Evolutionary conservation across 2,329 filamentous ascomycete genomes (phyloP).

Genomic region (Monilinia vaccinii-corymbosi): DNA sequence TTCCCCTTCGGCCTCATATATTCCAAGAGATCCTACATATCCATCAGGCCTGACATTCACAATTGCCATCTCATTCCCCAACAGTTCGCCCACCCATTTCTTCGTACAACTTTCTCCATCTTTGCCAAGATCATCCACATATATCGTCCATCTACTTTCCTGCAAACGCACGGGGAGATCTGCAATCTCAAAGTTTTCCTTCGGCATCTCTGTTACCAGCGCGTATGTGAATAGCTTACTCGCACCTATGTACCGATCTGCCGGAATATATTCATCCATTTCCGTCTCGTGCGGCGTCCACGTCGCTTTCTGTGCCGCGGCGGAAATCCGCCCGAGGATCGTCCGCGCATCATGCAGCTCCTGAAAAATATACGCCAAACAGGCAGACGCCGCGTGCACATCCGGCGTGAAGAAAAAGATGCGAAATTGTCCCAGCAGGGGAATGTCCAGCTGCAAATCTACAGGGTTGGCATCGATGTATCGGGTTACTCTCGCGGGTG

Average conservation of each 20-base stretch:
- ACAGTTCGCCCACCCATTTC: slow-evolving; percentile 55
- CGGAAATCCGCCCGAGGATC: slow-evolving; percentile 50
- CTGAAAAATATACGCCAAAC: slow-evolving; percentile 51
- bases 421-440: slow-evolving; percentile 67
- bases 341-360: slow-evolving; percentile 42
- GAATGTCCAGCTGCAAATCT: slow-evolving; percentile 69
- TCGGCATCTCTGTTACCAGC: slow-evolving; percentile 56
- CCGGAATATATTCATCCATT: slow-evolving; percentile 57
- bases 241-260: slow-evolving; percentile 58
- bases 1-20: slow-evolving; percentile 29
- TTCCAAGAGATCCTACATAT: slow-evolving; percentile 57
- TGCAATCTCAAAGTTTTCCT: slow-evolving; percentile 54
- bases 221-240: slow-evolving; percentile 63
- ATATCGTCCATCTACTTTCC: slow-evolving; percentile 62
- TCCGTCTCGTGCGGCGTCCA: slow-evolving; percentile 55
- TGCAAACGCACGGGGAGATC: slow-evolving; percentile 54
- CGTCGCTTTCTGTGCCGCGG: slow-evolving; percentile 42
- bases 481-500: slow-evolving; percentile 60
- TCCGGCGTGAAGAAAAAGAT: slow-evolving; percentile 63
- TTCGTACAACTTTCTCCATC: slow-evolving; percentile 48
- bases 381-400: slow-evolving; percentile 44
- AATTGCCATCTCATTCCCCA: slow-evolving; percentile 49
- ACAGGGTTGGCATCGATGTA: slow-evolving; percentile 73
- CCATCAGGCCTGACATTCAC: slow-evolving; percentile 65
- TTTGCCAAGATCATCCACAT: slow-evolving; percentile 56